Base-by-base conservation (phyloP, 768 basidiomycete genomes). In the Xerocomellus intermedius region DNA sequence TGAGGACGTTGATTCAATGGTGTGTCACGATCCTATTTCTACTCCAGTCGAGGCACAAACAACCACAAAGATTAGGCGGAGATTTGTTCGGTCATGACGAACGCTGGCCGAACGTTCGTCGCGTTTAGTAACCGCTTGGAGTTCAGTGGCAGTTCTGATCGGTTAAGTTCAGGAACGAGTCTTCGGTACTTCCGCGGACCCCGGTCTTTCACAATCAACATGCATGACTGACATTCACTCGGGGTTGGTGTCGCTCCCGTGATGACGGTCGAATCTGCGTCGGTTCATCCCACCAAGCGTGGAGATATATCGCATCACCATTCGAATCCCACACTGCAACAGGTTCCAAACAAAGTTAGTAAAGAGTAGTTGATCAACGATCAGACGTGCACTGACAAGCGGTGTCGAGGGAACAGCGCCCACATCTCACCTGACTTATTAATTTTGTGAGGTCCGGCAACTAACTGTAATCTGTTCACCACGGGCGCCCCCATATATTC, bases 381-480 rank as follows among this genome's bases (percentile, higher is more conserved):
- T 67, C 63, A 56, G 28, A 49, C 5, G 28, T 50, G 57, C 56
- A 39, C 54, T 36, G 58, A 53, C 50, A 62, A 59, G 60, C 63
- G 22, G 55, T 68, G 67, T 48, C 24, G 48, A 43, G 28, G 36
- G 38, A 50, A 54, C 67, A 58, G 52, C 55, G 58, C 57, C n/a
- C n/a, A n/a, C n/a, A n/a, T n/a, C n/a, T n/a, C 38, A 38, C 33
- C 13, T 47, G 51, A 28, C 37, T 43, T 5, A 16, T 35, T 45
- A 42, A 42, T 49, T 49, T 48, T 35, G 28, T 16, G 49, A 9
- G 8, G 28, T 26, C 44, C 55, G 54, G 53, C 43, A 47, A 51
- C 54, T 47, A 45, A 45, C 36, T 24, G 5, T 9, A 14, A 54
- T n/a, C n/a, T 19, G 22, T 42, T 43, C 44, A 42, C 43, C 39